Evolutionary conservation across 495 filamentous ascomycete species (phyloP), one percentile per base, ranked within the genome.

Genomic region (Neurospora sp.): DNA sequence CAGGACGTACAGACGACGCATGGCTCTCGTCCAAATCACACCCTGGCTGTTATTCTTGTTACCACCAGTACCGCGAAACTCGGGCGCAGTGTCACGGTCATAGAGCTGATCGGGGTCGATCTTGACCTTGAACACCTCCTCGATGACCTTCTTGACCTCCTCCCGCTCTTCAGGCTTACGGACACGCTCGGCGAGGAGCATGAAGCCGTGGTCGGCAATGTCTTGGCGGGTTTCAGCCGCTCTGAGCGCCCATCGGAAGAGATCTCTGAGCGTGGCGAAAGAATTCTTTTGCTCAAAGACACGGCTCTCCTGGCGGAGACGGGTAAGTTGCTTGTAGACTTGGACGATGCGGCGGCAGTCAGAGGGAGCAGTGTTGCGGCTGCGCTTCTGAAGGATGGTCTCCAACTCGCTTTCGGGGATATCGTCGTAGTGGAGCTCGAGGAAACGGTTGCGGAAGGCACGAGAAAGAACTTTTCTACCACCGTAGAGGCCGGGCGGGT

Each of bases 241-340:
- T 76, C 96, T 87, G 48, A 94, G 84, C n/a, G 96, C 95, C 96
- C 96, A 99, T 72, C 96, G 87, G 76, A 99, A 99, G 4, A 99
- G 88, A 82, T 99, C 96, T 86, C 96, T 87, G 35, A 99, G 85
- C 9, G 96, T 99, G 9, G 96, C 96, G 81, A 99, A 99, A 77
- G 94, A 94, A 78, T 96, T 94, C 79, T 96, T 97, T 77, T 98
- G 94, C 83, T 99, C 96, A 78, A 98, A 99, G 1, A 98, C 82
- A 35, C 96, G 85, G 76, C 89, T 93, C 22, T 93, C 91, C 80
- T 99, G 96, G 14, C 96, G 93, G 12, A 98, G 83, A 9, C 91
- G 83, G 8, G 96, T 96, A 22, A 99, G 87, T 78, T 95, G 93
- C 75, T 93, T 91, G 82, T 99, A 99, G 0, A 98, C 94, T n/a